phyloP scores from a whole-genome alignment of 768 basidiomycete genomes.

The Boletus speciosus region DNA sequence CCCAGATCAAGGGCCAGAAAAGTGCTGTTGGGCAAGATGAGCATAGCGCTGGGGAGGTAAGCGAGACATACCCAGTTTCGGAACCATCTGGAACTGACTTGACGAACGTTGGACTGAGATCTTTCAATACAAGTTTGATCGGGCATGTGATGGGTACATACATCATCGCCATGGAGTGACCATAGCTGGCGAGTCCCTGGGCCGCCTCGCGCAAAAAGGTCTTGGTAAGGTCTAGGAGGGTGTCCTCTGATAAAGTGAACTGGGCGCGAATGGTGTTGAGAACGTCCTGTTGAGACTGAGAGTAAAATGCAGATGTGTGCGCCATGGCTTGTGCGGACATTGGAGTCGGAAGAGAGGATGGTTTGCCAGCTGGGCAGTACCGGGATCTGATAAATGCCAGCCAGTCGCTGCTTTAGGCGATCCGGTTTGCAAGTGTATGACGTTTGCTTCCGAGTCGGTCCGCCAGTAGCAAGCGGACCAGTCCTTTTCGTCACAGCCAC shows the following conservation, averaged over 20 bases:
- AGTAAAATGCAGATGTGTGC: constrained; percentile 39
- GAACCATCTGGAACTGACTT: constrained; percentile 93
- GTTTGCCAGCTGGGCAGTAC: not conserved
- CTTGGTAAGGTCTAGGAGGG: constrained; percentile 65
- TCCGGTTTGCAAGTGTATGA: not conserved
- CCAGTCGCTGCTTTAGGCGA: constrained; percentile 7
- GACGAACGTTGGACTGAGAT: constrained; percentile 82
- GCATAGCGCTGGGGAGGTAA: not conserved
- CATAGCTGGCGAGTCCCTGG: constrained; percentile 68
- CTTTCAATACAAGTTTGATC: not conserved
- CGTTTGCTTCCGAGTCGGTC: too few relatives aligned
- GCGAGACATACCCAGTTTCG: constrained; percentile 74
- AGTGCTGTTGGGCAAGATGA: constrained; percentile 50
- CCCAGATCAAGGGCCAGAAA: constrained; percentile 97
- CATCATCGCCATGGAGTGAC: constrained; percentile 92
- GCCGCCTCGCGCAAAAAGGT: constrained; percentile 81
- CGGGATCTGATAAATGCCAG: too few relatives aligned
- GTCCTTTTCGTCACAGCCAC: too few relatives aligned
- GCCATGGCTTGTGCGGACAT: constrained; percentile 26
- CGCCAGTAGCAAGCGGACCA: too few relatives aligned
- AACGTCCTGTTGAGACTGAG: constrained; percentile 42
- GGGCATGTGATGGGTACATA: constrained; percentile 30
- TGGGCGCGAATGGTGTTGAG: constrained; percentile 68
- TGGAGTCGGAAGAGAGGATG: not conserved
- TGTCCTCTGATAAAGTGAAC: constrained; percentile 62